Percentiles rank a stretch among this genome's conserved stretches.
Conservation (phyloP, 805 yeast genomes). For the Ogataea glucozyma region DNA sequence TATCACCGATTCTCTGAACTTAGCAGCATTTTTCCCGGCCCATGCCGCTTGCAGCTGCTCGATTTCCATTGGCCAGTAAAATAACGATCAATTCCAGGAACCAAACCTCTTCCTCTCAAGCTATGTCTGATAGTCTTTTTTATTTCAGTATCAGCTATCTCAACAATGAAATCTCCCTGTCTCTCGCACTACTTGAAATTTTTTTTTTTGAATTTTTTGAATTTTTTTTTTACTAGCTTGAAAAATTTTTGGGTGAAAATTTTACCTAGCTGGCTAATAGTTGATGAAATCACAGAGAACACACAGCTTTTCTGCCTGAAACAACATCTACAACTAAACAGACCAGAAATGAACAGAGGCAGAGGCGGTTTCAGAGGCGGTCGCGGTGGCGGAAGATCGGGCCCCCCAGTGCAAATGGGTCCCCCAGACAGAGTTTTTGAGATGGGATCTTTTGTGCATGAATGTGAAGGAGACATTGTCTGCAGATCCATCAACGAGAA, state of each 20-base stretch:
- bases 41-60: conserved; percentile 5
- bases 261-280: conserved; percentile 5
- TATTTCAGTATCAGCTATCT: not conserved
- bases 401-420: conserved; percentile 78
- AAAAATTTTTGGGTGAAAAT: conserved; percentile 14
- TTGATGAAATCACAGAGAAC: not conserved
- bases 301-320: not conserved
- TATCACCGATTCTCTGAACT: conserved; percentile 10
- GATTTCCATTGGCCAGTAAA: not conserved
- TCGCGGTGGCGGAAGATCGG: conserved; percentile 67
- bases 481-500: conserved; percentile 93
- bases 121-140: not conserved
- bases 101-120: not conserved
- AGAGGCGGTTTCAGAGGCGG: conserved; percentile 62
- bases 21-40: conserved; percentile 3
- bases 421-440: conserved; percentile 95
- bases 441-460: conserved; percentile 89
- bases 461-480: conserved; percentile 96
- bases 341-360: conserved; percentile 59
- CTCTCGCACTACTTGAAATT: conserved; percentile 6
- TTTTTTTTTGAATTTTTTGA: conserved; percentile 2
- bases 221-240: conserved; percentile 3
- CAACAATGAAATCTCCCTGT: not conserved
- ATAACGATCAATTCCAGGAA: not conserved
- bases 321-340: not conserved